A percentile compares a stretch with the other conserved stretches of the same genome.
Evolutionary conservation across 345 rosid genomes (phyloP).

Genomic region (Salix brachista): DNA sequence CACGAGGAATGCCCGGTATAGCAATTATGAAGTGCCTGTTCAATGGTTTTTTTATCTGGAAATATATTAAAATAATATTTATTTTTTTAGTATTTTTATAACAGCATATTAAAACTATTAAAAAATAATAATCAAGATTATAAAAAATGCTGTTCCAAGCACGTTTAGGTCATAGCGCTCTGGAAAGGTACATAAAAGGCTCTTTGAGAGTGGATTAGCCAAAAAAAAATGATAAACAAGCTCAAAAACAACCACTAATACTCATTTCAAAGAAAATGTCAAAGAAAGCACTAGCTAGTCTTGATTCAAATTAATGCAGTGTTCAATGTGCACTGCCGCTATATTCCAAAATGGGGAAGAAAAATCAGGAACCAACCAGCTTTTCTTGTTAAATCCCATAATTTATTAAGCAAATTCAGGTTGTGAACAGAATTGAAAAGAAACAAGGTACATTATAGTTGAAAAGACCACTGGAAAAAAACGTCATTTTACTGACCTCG

Average conservation of each 20-base stretch:
- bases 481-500: constrained; percentile 40
- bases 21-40: background rate
- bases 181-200: background rate
- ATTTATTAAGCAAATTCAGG: constrained; percentile 3
- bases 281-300: background rate
- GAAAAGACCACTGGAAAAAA: background rate
- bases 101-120: too few relatives aligned
- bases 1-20: background rate
- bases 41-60: too few relatives aligned
- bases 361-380: background rate
- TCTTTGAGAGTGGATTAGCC: background rate
- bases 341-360: background rate
- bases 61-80: too few relatives aligned
- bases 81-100: too few relatives aligned
- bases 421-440: constrained; percentile 4
- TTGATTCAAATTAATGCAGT: background rate
- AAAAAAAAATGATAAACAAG: background rate
- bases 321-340: background rate
- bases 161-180: background rate
- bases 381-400: background rate
- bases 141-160: too few relatives aligned
- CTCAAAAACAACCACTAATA: too few relatives aligned
- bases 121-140: too few relatives aligned
- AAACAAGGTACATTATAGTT: background rate
- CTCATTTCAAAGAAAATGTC: background rate